Evolutionary conservation across 2,329 filamentous ascomycete genomes (phyloP).

Genomic region (Sarocladiaceae sp.): DNA sequence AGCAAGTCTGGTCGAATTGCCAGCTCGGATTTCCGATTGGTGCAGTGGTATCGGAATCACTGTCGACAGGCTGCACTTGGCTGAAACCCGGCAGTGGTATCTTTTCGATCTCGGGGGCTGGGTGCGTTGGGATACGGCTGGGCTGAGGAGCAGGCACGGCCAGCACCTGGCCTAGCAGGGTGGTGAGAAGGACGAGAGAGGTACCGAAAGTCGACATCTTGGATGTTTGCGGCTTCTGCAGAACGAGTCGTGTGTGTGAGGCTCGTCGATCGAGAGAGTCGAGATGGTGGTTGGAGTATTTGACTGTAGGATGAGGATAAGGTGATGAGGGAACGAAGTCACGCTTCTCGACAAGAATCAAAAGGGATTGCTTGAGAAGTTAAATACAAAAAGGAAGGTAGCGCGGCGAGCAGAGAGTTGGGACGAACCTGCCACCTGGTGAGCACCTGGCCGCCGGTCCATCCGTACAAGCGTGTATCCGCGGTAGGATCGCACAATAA

Average conservation of each 20-base stretch:
- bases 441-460: not conserved
- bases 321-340: no score
- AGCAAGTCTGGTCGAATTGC: conserved; percentile 13
- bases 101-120: conserved; percentile 2
- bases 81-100: conserved; percentile 2
- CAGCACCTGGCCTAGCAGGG: not conserved
- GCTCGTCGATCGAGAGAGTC: no score
- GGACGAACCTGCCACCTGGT: not conserved
- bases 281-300: no score
- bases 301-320: no score
- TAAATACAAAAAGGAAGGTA: no score
- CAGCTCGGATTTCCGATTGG: conserved; percentile 7
- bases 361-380: no score
- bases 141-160: not conserved
- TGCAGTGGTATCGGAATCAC: not conserved
- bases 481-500: no score
- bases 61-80: not conserved
- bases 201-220: not conserved
- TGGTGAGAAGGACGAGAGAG: not conserved
- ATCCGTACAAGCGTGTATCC: no score
- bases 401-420: no score
- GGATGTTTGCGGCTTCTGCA: no score
- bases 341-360: no score
- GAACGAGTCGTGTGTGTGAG: no score
- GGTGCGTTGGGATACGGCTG: not conserved